A percentile compares a stretch with the other conserved stretches of the same genome.
Conservation (phyloP, 805 yeast species). For the Kodamaea jinghongensis region DNA sequence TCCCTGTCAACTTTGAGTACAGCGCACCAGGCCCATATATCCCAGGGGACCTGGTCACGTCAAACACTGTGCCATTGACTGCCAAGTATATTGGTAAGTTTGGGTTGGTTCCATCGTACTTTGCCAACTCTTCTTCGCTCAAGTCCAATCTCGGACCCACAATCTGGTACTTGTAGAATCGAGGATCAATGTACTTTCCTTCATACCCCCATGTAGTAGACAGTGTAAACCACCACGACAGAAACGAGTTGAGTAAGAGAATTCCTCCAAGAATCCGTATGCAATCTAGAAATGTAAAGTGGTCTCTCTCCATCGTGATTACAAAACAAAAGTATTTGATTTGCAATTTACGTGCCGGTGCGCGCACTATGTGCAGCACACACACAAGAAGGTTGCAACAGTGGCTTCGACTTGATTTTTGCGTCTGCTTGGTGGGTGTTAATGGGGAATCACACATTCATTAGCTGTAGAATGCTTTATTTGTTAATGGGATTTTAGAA, state of each 20-base stretch:
- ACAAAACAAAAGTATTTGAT: too few relatives aligned
- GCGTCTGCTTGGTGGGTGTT: too few relatives aligned
- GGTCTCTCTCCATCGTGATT: not conserved
- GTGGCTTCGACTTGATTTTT: too few relatives aligned
- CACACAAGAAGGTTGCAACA: too few relatives aligned
- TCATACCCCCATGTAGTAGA: slow-evolving; percentile 60
- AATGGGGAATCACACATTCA: too few relatives aligned
- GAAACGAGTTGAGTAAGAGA: slow-evolving; percentile 42
- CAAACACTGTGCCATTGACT: slow-evolving; percentile 60
- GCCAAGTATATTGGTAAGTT: slow-evolving; percentile 55
- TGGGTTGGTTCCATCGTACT: slow-evolving; percentile 50
- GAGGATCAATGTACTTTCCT: slow-evolving; percentile 46
- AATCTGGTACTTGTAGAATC: slow-evolving; percentile 34
- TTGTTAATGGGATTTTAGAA: too few relatives aligned
- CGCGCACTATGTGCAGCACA: too few relatives aligned
- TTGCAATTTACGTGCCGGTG: too few relatives aligned
- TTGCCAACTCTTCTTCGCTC: slow-evolving; percentile 45
- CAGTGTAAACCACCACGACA: slow-evolving; percentile 60
- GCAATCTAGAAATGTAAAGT: slow-evolving; percentile 38
- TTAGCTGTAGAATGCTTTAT: too few relatives aligned
- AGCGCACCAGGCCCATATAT: slow-evolving; percentile 61
- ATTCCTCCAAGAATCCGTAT: slow-evolving; percentile 46
- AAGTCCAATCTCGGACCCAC: slow-evolving; percentile 23
- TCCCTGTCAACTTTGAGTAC: slow-evolving; percentile 58
- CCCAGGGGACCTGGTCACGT: slow-evolving; percentile 50